These are phyloP conservation scores for Jasminum sambac DNA, from an alignment of 257 asterid genomes.

Conservation along the genomic window DNA sequence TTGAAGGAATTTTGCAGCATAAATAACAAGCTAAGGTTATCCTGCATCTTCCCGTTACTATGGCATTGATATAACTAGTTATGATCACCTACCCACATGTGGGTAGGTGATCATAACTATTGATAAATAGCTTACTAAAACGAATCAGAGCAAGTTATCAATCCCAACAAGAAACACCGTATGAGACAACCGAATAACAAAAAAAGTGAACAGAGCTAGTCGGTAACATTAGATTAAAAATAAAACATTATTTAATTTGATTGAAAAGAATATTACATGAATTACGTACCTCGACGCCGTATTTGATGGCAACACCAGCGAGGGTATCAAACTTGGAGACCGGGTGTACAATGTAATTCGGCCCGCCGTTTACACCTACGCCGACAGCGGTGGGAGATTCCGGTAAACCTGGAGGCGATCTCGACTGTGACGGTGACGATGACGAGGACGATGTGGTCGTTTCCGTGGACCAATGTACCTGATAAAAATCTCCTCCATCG, in stretches of 20 bases:
- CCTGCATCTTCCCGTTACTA: background rate
- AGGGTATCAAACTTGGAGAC: constrained; percentile 82
- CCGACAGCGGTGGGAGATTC: constrained; percentile 33
- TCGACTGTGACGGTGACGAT: constrained; percentile 31
- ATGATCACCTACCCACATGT: no score
- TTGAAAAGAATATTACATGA: no score
- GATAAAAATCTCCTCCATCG: constrained; percentile 38
- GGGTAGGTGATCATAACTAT: no score
- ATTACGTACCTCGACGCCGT: constrained; percentile 75
- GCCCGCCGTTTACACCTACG: constrained; percentile 38
- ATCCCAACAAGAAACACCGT: background rate
- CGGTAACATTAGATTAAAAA: background rate
- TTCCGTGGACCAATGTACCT: constrained; percentile 8
- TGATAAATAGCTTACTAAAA: background rate
- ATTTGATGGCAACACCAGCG: constrained; percentile 88
- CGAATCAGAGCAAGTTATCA: background rate
- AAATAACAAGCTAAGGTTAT: background rate
- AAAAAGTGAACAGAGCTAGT: background rate
- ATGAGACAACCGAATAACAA: background rate
- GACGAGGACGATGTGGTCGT: constrained; percentile 26
- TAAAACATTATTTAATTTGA: background rate
- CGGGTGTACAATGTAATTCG: constrained; percentile 48
- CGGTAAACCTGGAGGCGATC: constrained; percentile 30
- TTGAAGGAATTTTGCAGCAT: background rate
- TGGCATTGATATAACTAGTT: background rate